Evolutionary conservation across 768 basidiomycete genomes (phyloP).

Genomic region (Paxillus involutus): DNA sequence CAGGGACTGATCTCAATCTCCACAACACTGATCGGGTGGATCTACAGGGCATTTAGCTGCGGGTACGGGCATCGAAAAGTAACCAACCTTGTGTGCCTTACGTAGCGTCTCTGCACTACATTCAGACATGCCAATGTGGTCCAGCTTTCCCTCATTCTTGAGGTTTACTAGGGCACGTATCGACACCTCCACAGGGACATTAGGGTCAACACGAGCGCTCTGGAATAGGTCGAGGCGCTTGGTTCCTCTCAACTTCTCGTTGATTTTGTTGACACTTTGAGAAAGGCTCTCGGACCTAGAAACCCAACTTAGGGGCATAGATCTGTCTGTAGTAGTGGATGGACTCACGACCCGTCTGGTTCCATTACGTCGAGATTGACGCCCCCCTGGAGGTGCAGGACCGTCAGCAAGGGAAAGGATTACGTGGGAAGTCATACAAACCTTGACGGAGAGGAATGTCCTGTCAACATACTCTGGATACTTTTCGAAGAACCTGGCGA

Average conservation of each 20-base stretch:
- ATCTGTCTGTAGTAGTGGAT: conserved; percentile 22
- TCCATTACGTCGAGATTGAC: background rate
- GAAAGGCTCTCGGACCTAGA: conserved; percentile 40
- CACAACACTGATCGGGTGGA: conserved; percentile 55
- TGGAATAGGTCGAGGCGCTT: conserved; percentile 64
- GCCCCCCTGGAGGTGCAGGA: conserved; percentile 19
- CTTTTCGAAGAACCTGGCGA: conserved; percentile 49
- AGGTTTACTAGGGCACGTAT: conserved; percentile 43
- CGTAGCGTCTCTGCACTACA: conserved; percentile 48
- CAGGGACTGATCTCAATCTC: conserved; percentile 71
- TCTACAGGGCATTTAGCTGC: conserved; percentile 25
- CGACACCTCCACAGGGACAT: conserved; percentile 45
- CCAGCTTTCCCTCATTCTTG: conserved; percentile 34
- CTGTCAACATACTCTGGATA: conserved; percentile 35
- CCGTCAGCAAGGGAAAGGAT: background rate
- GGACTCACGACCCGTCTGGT: conserved; percentile 31
- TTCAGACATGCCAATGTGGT: conserved; percentile 62
- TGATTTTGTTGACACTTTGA: conserved; percentile 46
- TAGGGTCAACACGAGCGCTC: conserved; percentile 46
- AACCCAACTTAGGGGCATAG: conserved; percentile 2
- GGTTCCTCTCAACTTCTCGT: conserved; percentile 44
- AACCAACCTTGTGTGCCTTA: conserved; percentile 27
- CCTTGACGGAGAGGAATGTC: conserved; percentile 37
- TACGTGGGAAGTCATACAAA: background rate
- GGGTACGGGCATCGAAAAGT: background rate